Conservation (phyloP, 495 filamentous ascomycete genomes). For the Lasiosphaeria ovina region DNA sequence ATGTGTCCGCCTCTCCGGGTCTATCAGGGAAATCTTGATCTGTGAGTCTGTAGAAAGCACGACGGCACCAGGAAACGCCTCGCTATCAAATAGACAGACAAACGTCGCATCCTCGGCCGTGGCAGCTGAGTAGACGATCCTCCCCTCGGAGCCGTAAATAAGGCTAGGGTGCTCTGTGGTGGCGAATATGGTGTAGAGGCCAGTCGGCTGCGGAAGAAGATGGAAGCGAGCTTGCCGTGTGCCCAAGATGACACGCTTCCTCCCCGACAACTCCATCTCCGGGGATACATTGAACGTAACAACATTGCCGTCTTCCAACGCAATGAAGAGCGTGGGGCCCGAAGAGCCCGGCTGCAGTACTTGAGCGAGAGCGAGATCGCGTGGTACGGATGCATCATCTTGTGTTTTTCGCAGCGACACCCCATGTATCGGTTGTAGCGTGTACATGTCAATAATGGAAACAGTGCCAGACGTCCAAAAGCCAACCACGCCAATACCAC, state of each 20-base stretch:
- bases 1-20: slow-evolving; percentile 82
- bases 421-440: slow-evolving; percentile 54
- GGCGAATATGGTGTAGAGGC: slow-evolving; percentile 79
- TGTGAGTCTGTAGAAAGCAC: slow-evolving; percentile 74
- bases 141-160: slow-evolving; percentile 83
- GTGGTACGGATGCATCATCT: slow-evolving; percentile 71
- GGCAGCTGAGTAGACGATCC: slow-evolving; percentile 91
- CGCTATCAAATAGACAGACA: slow-evolving; percentile 77
- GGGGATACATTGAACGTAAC: slow-evolving; percentile 76
- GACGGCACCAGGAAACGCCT: slow-evolving; percentile 76
- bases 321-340: slow-evolving; percentile 76
- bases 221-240: slow-evolving; percentile 80
- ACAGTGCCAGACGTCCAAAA: slow-evolving; percentile 80
- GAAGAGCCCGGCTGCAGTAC: slow-evolving; percentile 54
- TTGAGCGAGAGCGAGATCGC: slow-evolving; percentile 75
- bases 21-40: slow-evolving; percentile 77
- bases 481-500: slow-evolving; percentile 66
- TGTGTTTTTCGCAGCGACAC: slow-evolving; percentile 52
- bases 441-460: slow-evolving; percentile 63
- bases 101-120: slow-evolving; percentile 82
- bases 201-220: slow-evolving; percentile 61
- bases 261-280: slow-evolving; percentile 60
- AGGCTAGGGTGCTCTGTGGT: slow-evolving; percentile 91
- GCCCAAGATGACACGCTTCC: slow-evolving; percentile 81
- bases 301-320: slow-evolving; percentile 93